phyloP scores from a whole-genome alignment of 352 stramenopile genomes.

The Pythium volutum region DNA sequence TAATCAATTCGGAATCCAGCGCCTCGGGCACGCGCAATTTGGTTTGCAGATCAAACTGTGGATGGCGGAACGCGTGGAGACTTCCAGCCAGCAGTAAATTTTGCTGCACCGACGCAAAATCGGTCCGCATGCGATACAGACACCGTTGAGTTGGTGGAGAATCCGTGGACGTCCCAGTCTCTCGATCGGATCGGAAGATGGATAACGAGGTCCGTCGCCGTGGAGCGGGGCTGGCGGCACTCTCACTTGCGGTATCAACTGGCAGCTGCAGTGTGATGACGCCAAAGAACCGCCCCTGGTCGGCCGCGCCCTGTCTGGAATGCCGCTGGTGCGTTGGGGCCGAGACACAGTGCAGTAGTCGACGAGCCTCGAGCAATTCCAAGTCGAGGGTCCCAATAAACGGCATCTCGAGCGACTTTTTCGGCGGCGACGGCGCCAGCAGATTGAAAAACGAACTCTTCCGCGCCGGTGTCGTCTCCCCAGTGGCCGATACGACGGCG shows the following conservation, averaged over 20 bases:
- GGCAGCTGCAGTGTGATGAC: conserved; percentile 18
- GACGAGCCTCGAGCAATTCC: conserved; percentile 52
- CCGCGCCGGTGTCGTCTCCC: not conserved
- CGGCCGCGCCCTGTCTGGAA: conserved; percentile 5
- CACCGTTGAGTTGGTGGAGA: not conserved
- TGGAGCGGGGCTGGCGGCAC: not conserved
- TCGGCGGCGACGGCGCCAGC: not conserved
- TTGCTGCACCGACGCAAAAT: conserved; percentile 42
- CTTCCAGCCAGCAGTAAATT: conserved; percentile 46
- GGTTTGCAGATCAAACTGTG: conserved; percentile 36
- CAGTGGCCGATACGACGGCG: not conserved
- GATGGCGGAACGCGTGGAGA: conserved; percentile 42
- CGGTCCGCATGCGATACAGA: conserved; percentile 46
- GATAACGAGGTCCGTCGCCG: conserved; percentile 11
- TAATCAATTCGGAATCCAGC: conserved; percentile 33
- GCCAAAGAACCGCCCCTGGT: conserved; percentile 19
- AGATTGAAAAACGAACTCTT: conserved; percentile 16
- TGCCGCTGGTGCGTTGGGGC: not conserved
- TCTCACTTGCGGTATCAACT: not conserved
- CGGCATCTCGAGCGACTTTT: conserved; percentile 13
- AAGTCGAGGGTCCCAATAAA: conserved; percentile 67
- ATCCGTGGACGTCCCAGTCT: not conserved
- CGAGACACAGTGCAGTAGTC: conserved; percentile 19
- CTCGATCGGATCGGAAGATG: not conserved
- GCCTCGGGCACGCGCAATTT: conserved; percentile 50